These are phyloP conservation scores for Cicer judaicum DNA, from an alignment of 306 rosid genomes.

Conservation along the genomic window DNA sequence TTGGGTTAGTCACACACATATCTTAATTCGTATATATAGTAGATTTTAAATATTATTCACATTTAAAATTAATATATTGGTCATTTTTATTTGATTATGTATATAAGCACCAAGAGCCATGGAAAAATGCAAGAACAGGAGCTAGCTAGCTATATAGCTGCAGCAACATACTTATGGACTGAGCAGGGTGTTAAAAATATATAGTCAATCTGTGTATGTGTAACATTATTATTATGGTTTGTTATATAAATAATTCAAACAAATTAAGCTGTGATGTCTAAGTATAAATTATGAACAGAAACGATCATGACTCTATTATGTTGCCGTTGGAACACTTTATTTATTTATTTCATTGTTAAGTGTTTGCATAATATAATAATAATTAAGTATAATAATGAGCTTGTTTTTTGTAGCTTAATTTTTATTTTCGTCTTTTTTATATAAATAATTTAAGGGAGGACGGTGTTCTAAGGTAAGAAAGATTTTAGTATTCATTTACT, in stretches of 20 bases:
- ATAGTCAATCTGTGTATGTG: conserved; percentile 48
- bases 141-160: conserved; percentile 49
- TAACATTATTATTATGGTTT: conserved; percentile 49
- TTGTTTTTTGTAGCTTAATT: conserved; percentile 44
- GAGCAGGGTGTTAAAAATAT: conserved; percentile 57
- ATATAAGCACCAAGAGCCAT: conserved; percentile 84
- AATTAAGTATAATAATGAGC: conserved; percentile 46
- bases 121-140: conserved; percentile 87
- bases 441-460: too few relatives aligned
- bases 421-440: not conserved
- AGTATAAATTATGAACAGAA: conserved; percentile 51
- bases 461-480: too few relatives aligned
- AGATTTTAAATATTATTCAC: not conserved
- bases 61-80: not conserved
- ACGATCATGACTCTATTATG: conserved; percentile 46
- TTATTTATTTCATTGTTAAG: conserved; percentile 39
- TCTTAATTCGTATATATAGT: not conserved
- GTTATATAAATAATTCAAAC: conserved; percentile 45
- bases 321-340: conserved; percentile 49
- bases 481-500: too few relatives aligned
- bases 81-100: conserved; percentile 5
- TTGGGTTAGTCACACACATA: conserved; percentile 58
- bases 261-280: conserved; percentile 39
- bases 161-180: conserved; percentile 55
- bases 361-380: conserved; percentile 45